A percentile compares a stretch with the other conserved stretches of the same genome.
These are phyloP conservation scores for Mangifera indica DNA, from an alignment of 345 rosid species.

Conservation along the genomic window DNA sequence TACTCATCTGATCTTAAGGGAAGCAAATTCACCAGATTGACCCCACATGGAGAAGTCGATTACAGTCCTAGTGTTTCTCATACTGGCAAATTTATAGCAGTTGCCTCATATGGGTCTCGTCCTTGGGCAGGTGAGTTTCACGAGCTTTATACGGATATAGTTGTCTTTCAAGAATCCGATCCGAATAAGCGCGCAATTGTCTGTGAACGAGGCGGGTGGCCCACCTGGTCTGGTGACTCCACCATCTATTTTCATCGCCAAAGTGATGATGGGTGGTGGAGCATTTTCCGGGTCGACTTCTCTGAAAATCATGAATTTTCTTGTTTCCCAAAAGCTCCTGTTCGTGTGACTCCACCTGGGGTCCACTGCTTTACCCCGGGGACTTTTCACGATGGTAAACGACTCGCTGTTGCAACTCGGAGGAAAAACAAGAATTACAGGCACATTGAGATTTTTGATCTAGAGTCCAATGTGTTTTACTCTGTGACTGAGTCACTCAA, in stretches of 20 bases:
- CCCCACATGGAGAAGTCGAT: slow-evolving; percentile 58
- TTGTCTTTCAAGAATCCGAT: slow-evolving; percentile 48
- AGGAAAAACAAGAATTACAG: slow-evolving; percentile 44
- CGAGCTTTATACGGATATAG: slow-evolving; percentile 64
- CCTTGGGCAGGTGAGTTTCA: slow-evolving; percentile 81
- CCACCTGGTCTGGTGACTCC: slow-evolving; percentile 73
- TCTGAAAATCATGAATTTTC: slow-evolving; percentile 28
- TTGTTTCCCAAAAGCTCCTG: slow-evolving; percentile 33
- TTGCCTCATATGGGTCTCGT: slow-evolving; percentile 73
- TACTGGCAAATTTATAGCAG: slow-evolving; percentile 57
- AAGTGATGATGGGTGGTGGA: slow-evolving; percentile 95
- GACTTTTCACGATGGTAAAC: slow-evolving; percentile 54
- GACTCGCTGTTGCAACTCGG: slow-evolving; percentile 72
- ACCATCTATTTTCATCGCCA: slow-evolving; percentile 72
- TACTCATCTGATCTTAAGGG: slow-evolving; percentile 37
- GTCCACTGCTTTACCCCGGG: slow-evolving; percentile 93
- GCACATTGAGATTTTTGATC: slow-evolving; percentile 72
- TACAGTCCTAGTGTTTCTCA: slow-evolving; percentile 70
- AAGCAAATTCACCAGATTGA: slow-evolving; percentile 40
- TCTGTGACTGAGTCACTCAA: slow-evolving; percentile 55
- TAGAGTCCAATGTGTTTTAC: slow-evolving; percentile 37
- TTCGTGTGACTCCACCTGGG: slow-evolving; percentile 76
- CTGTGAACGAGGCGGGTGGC: slow-evolving; percentile 79
- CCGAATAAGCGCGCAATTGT: slow-evolving; percentile 51
- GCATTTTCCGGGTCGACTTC: slow-evolving; percentile 56